phyloP scores from a whole-genome alignment of 2,329 filamentous ascomycete genomes.

The Herpotrichia juniperi region DNA sequence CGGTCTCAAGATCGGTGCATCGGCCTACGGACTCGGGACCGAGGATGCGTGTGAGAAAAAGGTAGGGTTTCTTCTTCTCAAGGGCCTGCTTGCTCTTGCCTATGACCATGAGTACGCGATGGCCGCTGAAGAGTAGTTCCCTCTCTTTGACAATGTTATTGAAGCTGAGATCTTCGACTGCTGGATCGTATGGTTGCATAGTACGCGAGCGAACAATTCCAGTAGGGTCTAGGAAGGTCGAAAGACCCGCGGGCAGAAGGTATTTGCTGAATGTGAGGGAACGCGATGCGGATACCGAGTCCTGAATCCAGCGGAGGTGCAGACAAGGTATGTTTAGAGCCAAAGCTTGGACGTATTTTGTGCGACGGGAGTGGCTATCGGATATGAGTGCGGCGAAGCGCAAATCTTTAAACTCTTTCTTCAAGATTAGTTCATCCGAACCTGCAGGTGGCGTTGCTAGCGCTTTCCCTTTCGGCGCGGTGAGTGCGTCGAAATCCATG shows the following conservation, averaged over 20 bases:
- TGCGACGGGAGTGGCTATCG: slow-evolving; percentile 82
- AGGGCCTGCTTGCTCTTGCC: slow-evolving; percentile 66
- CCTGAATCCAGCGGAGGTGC: slow-evolving; percentile 78
- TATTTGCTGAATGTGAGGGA: slow-evolving; percentile 81
- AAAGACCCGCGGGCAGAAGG: slow-evolving; percentile 83
- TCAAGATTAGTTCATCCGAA: slow-evolving; percentile 59
- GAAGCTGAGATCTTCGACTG: slow-evolving; percentile 52
- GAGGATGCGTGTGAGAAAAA: slow-evolving; percentile 80
- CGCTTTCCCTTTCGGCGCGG: not conserved
- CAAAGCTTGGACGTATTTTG: slow-evolving; percentile 94
- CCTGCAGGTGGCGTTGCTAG: slow-evolving; percentile 3
- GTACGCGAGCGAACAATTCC: slow-evolving; percentile 78
- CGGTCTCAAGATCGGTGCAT: slow-evolving; percentile 70
- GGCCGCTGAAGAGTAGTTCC: slow-evolving; percentile 67
- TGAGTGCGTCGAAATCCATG: slow-evolving; percentile 26
- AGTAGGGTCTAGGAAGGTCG: slow-evolving; percentile 67
- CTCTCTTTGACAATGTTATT: slow-evolving; percentile 46
- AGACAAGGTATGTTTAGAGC: slow-evolving; percentile 88
- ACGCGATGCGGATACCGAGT: slow-evolving; percentile 67
- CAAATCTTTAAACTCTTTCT: slow-evolving; percentile 56
- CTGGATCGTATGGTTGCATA: slow-evolving; percentile 65
- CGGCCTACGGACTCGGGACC: slow-evolving; percentile 72
- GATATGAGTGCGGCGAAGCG: slow-evolving; percentile 88
- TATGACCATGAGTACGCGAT: slow-evolving; percentile 75
- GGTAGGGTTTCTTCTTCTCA: slow-evolving; percentile 71